Base-by-base conservation (phyloP, 805 yeast species). In the Metschnikowia kofuensis region DNA sequence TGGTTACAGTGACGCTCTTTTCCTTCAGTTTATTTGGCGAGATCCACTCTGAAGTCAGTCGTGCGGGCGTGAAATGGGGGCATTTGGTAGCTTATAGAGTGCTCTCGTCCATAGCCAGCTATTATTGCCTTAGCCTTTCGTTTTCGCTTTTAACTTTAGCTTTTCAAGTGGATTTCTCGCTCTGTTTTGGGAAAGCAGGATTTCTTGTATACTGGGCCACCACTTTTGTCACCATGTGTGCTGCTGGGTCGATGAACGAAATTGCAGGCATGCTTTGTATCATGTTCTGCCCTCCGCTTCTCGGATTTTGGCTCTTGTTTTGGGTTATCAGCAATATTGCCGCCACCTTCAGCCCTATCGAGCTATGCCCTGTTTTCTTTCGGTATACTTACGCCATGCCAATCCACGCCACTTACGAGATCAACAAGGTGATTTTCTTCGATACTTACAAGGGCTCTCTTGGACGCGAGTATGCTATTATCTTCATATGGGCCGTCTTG, bases 221-320 rank as follows among this genome's bases (percentile, higher is more conserved):
- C 31, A 74, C 82, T 7, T 87, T 70, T 62, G 56, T 87, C 43
- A 78, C 88, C 7, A 83, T 87, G 88, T 68, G 82, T 53, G 88
- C 91, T 1, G 84, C 86, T 34, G 95, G 95, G 50, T 79, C 85
- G 38, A 83, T 85, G 30, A 85, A 83, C 60, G 94, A 87, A 64
- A 80, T 83, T 52, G 67, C 78, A 56, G 82, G 83, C 0, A 61
- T 82, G 63, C 31, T 85, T 5, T 61, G 78, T 7, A 68, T 84
- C 42, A 65, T 82, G 7, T 48, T 70, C 12, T 73, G 74, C 44
- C 92, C 94, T 0, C 88, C 89, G 30, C 56, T 76, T 45, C 55
- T 84, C 42, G 90, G 91, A 0, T 78, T 34, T 11, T 49, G 65
- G 8, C 44, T 67, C 28, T 58, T 68, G 14, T 65, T 67, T 2